Base-by-base conservation (phyloP, 345 rosid species). In the Lepidium africanum region DNA sequence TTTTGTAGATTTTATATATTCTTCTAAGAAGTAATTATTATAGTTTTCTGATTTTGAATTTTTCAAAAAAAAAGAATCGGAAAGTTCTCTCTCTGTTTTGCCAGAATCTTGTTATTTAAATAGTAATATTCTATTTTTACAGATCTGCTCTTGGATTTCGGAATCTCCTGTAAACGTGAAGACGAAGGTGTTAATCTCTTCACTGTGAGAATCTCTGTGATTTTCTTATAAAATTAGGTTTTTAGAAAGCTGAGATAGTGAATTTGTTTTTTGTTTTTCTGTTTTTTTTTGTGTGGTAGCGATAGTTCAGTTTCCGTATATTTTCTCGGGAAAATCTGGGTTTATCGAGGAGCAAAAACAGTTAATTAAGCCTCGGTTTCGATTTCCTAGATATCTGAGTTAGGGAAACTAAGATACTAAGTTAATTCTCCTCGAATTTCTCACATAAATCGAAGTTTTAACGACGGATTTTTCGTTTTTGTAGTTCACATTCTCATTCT, bases 71-170 rank as follows among this genome's bases (percentile, higher is more conserved):
- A 4, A 63, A 54, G 49, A 53, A 41, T 71, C 62, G 39, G 47
- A 63, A 54, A 19, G 63, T 58, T 48, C 47, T 59, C 15, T 61
- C 55, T 48, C 45, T 42, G 58, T 46, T 47, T 69, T 52, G 73
- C 39, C 65, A 57, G 65, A 58, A 58, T 51, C 70, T 65, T 43
- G 21, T n/a, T 32, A 55, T 40, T n/a, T 43, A 30, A 1, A 1
- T 21, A 63, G 42, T 63, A 53, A 37, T 54, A 71, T 63, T 63
- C 63, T 54, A 53, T 71, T 46, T 6, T 46, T 63, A 41, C 76
- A 71, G 76, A 71, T 71, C 76, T 71, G 41, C 63, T 63, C 63
- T 71, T 63, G 63, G 63, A 25, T 63, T 53, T 63, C 30, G 69
- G 69, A 62, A 63, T 63, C 60, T 71, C 36, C 63, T 63, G 47